A percentile compares a stretch with the other conserved stretches of the same genome.
These are phyloP conservation scores for Backusella morwellensis DNA, from an alignment of 192 early-diverging fungal genomes.

Conservation along the genomic window DNA sequence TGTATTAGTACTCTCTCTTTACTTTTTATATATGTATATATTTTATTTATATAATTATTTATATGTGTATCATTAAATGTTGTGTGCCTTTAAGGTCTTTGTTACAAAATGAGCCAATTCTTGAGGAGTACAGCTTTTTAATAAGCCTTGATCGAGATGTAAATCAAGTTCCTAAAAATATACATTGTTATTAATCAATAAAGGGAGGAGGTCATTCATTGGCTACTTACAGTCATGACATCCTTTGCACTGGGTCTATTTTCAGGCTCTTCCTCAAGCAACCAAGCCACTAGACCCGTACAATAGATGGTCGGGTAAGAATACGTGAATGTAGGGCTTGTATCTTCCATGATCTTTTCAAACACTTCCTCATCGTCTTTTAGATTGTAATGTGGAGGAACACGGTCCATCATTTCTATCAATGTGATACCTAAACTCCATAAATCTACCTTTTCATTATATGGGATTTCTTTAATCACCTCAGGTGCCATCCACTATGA, in stretches of 20 bases:
- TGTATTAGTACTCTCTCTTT: neutral
- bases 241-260: constrained; percentile 31
- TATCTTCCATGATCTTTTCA: constrained; percentile 17
- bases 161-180: constrained; percentile 27
- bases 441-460: constrained; percentile 31
- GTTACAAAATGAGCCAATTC: constrained; percentile 26
- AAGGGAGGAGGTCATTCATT: neutral
- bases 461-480: constrained; percentile 30
- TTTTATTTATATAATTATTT: neutral
- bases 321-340: constrained; percentile 36
- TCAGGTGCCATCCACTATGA: constrained; percentile 39
- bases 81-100: constrained; percentile 5
- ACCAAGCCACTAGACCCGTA: constrained; percentile 32
- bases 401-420: constrained; percentile 43
- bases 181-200: neutral
- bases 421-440: constrained; percentile 38
- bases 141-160: constrained; percentile 25
- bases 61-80: neutral
- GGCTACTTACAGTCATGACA: constrained; percentile 20
- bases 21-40: neutral
- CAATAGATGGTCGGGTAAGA: constrained; percentile 29
- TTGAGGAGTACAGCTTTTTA: constrained; percentile 20
- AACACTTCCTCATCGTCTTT: constrained; percentile 22
- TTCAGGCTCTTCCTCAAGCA: constrained; percentile 26
- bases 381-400: constrained; percentile 36